phyloP scores from a whole-genome alignment of 2,329 filamentous ascomycete species.

The Nannizzia gypsea region DNA sequence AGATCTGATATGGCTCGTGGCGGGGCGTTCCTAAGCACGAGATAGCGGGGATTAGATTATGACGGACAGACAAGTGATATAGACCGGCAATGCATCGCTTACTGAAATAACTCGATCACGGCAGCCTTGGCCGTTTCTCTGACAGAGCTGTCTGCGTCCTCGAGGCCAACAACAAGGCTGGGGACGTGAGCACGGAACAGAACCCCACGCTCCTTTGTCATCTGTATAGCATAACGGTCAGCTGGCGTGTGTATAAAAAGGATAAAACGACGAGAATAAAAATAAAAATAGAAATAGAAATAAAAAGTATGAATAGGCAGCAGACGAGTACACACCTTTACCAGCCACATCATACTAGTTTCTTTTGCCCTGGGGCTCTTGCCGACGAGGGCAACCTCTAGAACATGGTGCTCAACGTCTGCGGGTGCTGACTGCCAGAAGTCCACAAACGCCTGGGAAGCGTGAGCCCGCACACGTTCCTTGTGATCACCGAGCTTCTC shows the following conservation, averaged over 20 bases:
- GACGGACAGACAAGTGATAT: background rate
- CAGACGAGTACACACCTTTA: conserved; percentile 45
- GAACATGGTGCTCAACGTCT: conserved; percentile 70
- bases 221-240: conserved; percentile 37
- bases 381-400: conserved; percentile 64
- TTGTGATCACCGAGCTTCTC: conserved; percentile 82
- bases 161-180: conserved; percentile 69
- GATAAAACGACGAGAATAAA: background rate
- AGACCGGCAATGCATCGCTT: conserved; percentile 18
- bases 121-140: conserved; percentile 72
- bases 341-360: conserved; percentile 70
- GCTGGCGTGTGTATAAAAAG: background rate
- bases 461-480: conserved; percentile 67
- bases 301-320: background rate
- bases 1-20: conserved; percentile 77
- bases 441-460: conserved; percentile 63
- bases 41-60: background rate
- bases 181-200: conserved; percentile 76
- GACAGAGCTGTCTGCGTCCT: conserved; percentile 80
- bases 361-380: conserved; percentile 80
- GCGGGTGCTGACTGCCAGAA: conserved; percentile 57
- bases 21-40: conserved; percentile 52
- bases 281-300: background rate
- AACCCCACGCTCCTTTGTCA: conserved; percentile 67
- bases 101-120: conserved; percentile 79